A percentile compares a stretch with the other conserved stretches of the same genome.
phyloP scores from a whole-genome alignment of 176 grass and related monocot genomes.

The Triticum monococcum region DNA sequence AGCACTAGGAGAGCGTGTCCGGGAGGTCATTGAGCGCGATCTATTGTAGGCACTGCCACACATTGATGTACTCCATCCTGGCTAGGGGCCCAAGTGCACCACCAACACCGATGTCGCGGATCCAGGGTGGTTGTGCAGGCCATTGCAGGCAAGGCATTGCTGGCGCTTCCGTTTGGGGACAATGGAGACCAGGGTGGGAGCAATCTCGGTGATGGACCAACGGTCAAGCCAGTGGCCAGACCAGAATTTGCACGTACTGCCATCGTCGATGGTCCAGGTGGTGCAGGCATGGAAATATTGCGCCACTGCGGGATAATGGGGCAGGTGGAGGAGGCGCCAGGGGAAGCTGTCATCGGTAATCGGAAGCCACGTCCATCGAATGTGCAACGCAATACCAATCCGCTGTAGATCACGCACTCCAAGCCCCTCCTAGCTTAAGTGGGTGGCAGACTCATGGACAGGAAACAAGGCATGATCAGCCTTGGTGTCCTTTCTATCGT shows the following conservation, averaged over 20 bases:
- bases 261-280: background rate
- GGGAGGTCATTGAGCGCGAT: no score
- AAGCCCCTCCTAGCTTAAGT: background rate
- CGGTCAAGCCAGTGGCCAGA: background rate
- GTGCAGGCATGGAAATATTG: background rate
- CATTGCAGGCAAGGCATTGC: no score
- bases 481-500: background rate
- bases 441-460: background rate
- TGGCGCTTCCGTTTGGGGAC: background rate
- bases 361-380: background rate
- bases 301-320: background rate
- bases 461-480: background rate
- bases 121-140: no score
- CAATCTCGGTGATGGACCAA: background rate
- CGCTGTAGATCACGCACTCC: background rate
- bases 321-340: background rate
- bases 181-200: background rate
- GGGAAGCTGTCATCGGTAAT: background rate
- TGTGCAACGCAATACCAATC: background rate
- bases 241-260: background rate
- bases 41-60: no score
- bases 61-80: no score
- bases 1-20: no score
- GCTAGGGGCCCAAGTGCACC: no score
- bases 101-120: no score